phyloP scores from a whole-genome alignment of 2,329 filamentous ascomycete genomes.

The Geosmithia putterillii region DNA sequence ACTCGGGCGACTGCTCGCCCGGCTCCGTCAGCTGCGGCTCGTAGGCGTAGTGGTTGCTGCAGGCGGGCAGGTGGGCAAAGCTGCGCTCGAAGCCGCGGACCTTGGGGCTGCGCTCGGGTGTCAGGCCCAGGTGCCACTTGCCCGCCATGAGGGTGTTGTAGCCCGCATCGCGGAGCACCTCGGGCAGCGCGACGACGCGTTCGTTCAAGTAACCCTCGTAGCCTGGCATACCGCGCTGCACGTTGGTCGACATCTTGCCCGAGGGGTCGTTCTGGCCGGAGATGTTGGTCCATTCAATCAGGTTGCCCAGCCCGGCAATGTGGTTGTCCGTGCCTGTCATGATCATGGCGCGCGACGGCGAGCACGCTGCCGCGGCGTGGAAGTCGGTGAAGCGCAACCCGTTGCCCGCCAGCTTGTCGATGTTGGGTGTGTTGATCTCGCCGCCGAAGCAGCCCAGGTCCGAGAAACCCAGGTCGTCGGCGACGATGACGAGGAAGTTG shows the following conservation, averaged over 20 bases:
- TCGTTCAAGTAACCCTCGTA: constrained; percentile 54
- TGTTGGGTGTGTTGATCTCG: constrained; percentile 43
- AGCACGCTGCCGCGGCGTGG: constrained; percentile 53
- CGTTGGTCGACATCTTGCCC: constrained; percentile 7
- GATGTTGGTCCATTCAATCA: constrained; percentile 34
- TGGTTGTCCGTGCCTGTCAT: constrained; percentile 46
- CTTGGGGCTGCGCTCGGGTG: constrained; percentile 40
- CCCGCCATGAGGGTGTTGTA: constrained; percentile 50
- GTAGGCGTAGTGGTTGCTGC: constrained; percentile 38
- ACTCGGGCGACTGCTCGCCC: constrained; percentile 23
- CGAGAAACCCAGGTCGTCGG: constrained; percentile 14
- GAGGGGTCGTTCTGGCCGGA: constrained; percentile 6
- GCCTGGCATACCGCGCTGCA: constrained; percentile 44
- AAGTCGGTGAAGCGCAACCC: constrained; percentile 47
- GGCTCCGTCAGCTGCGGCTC: constrained; percentile 28
- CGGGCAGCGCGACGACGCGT: constrained; percentile 43
- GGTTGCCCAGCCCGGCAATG: constrained; percentile 43
- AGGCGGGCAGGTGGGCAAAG: constrained; percentile 48
- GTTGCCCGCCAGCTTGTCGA: constrained; percentile 34
- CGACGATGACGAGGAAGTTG: constrained; percentile 15
- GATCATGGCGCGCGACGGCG: constrained; percentile 53
- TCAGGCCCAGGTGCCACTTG: constrained; percentile 52
- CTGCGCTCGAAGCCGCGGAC: constrained; percentile 46
- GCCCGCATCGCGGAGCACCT: constrained; percentile 43
- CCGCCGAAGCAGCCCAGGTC: constrained; percentile 30